Evolutionary conservation across 331 rosid genomes (phyloP).

Genomic region (Pyrus hybrid): DNA sequence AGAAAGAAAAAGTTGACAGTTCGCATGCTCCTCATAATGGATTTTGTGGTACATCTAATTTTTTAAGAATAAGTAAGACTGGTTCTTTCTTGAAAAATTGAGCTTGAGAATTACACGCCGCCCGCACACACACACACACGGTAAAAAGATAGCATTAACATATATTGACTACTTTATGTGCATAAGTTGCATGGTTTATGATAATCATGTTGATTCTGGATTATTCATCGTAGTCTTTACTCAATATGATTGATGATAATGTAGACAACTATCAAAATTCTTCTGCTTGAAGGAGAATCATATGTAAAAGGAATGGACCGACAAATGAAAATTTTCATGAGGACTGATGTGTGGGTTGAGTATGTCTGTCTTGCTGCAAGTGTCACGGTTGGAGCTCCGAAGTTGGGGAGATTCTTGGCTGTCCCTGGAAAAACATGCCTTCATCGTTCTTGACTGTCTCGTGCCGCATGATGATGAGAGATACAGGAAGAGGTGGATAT

Average conservation of each 20-base stretch:
- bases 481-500: too few relatives aligned
- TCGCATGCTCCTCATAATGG: neutral
- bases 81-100: neutral
- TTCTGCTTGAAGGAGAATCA: too few relatives aligned
- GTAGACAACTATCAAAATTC: too few relatives aligned
- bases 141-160: neutral
- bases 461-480: too few relatives aligned
- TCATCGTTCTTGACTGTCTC: too few relatives aligned
- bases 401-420: too few relatives aligned
- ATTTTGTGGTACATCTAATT: neutral
- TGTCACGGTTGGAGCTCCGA: neutral
- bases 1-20: conserved; percentile 34
- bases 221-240: neutral
- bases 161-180: neutral
- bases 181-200: neutral
- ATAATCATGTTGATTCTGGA: neutral
- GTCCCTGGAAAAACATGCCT: too few relatives aligned
- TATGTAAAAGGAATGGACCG: too few relatives aligned
- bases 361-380: neutral
- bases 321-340: neutral
- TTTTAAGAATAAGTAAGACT: neutral
- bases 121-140: neutral
- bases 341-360: neutral
- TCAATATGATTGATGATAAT: too few relatives aligned
- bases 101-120: neutral